Conservation (phyloP, 352 stramenopile genomes). For the Thalassiosira hispida region DNA sequence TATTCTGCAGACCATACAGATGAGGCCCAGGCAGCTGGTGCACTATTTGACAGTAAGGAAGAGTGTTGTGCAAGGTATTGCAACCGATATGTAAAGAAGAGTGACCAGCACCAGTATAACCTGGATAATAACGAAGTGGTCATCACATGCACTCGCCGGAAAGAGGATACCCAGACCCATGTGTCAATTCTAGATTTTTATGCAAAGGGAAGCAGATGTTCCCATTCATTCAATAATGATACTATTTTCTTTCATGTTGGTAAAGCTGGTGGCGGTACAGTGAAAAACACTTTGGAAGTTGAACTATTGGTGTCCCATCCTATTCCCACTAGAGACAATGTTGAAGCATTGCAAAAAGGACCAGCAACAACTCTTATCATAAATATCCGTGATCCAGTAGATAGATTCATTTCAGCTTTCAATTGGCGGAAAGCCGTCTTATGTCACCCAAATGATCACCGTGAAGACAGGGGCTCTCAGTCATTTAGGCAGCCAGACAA, state of each 20-base stretch:
- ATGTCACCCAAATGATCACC: constrained; percentile 23
- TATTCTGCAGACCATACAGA: no score
- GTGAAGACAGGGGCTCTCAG: no score
- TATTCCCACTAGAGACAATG: background rate
- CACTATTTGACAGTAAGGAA: no score
- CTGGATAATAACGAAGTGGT: no score
- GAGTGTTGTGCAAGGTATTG: no score
- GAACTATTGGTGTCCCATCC: constrained; percentile 5
- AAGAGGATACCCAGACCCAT: no score
- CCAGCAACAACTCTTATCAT: constrained; percentile 21
- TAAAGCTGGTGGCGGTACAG: constrained; percentile 33
- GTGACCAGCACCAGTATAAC: no score
- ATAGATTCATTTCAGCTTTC: constrained; percentile 43
- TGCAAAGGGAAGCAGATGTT: constrained; percentile 6
- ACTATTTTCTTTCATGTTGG: constrained; percentile 25
- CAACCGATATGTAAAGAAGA: no score
- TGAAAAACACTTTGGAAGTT: background rate
- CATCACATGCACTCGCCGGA: no score
- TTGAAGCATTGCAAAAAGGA: constrained; percentile 16
- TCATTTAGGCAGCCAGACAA: no score
- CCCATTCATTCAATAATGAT: constrained; percentile 13
- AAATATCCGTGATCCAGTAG: constrained; percentile 38
- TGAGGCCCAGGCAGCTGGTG: no score
- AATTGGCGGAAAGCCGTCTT: constrained; percentile 11
- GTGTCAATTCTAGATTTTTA: background rate